Evolutionary conservation across 306 rosid species (phyloP).

Genomic region (Ceratonia siliqua): DNA sequence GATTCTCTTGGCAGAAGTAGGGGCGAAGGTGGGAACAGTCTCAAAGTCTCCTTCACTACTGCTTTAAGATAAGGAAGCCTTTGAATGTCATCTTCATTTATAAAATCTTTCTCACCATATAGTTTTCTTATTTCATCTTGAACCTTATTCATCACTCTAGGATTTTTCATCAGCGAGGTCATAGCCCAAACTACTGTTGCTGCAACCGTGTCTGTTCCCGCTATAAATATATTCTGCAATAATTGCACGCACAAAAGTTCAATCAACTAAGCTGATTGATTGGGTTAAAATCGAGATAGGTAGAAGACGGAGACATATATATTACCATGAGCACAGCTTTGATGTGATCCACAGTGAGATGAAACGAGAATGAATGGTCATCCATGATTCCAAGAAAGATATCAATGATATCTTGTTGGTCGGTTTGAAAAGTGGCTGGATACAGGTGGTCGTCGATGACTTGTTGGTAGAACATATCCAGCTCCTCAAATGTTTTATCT

Average conservation of each 20-base stretch:
- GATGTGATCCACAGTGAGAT: slow-evolving; percentile 40
- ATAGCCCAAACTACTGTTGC: slow-evolving; percentile 34
- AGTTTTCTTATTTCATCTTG: slow-evolving; percentile 31
- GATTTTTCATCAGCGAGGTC: slow-evolving; percentile 38
- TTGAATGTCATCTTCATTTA: slow-evolving; percentile 43
- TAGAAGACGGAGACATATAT: too few species aligned
- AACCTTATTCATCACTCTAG: slow-evolving; percentile 18
- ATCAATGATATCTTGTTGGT: slow-evolving; percentile 33
- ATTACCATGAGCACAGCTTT: slow-evolving; percentile 49
- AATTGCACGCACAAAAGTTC: too few species aligned
- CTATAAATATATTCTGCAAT: slow-evolving; percentile 46
- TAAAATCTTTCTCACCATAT: slow-evolving; percentile 27
- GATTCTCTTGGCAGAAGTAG: slow-evolving; percentile 43
- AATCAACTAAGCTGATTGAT: too few species aligned
- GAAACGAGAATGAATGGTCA: slow-evolving; percentile 17
- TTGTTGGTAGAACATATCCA: slow-evolving; percentile 48
- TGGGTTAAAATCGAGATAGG: too few species aligned
- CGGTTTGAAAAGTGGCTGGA: background rate
- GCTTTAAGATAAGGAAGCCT: slow-evolving; percentile 39
- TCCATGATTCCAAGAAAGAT: slow-evolving; percentile 28
- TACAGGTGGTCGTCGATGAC: slow-evolving; percentile 42
- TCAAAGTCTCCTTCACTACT: slow-evolving; percentile 43
- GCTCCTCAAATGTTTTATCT: slow-evolving; percentile 33
- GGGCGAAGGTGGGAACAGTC: slow-evolving; percentile 42
- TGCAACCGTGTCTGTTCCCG: slow-evolving; percentile 42